These are phyloP conservation scores for Neonectria neomacrospora DNA, from an alignment of 2,329 filamentous ascomycete species.

Conservation along the genomic window DNA sequence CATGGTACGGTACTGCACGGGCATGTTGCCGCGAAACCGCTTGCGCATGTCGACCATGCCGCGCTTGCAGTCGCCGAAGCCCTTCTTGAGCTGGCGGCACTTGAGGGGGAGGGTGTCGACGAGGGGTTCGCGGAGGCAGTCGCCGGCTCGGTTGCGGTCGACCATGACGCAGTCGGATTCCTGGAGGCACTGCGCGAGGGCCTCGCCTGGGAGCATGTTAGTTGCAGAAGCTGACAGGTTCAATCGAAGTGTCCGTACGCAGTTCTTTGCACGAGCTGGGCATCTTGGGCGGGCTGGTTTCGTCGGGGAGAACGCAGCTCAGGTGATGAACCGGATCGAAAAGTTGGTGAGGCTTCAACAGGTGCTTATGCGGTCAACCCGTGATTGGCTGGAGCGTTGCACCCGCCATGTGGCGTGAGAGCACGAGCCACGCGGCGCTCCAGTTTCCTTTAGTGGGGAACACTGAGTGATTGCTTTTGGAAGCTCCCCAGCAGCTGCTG, in stretches of 20 bases:
- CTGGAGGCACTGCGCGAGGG: conserved; percentile 93
- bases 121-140: conserved; percentile 88
- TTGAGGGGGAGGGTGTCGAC: conserved; percentile 83
- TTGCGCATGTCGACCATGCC: conserved; percentile 99
- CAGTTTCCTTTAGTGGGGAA: background rate
- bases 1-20: conserved; percentile 73
- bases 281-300: conserved; percentile 65
- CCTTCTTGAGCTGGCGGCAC: conserved; percentile 93
- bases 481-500: background rate
- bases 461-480: background rate
- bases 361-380: conserved; percentile 40
- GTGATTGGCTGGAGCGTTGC: conserved; percentile 40
- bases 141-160: conserved; percentile 83
- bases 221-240: conserved; percentile 6
- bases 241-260: conserved; percentile 67
- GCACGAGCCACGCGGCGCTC: conserved; percentile 12
- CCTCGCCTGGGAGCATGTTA: conserved; percentile 71
- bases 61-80: conserved; percentile 93
- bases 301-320: conserved; percentile 33
- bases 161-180: conserved; percentile 97
- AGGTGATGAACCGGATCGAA: conserved; percentile 34
- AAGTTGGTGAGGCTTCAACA: conserved; percentile 34
- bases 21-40: conserved; percentile 93
- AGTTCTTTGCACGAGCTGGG: conserved; percentile 97
- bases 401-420: conserved; percentile 19